Conservation (phyloP, 2,329 filamentous ascomycete genomes). For the Alternaria brassicicola region DNA sequence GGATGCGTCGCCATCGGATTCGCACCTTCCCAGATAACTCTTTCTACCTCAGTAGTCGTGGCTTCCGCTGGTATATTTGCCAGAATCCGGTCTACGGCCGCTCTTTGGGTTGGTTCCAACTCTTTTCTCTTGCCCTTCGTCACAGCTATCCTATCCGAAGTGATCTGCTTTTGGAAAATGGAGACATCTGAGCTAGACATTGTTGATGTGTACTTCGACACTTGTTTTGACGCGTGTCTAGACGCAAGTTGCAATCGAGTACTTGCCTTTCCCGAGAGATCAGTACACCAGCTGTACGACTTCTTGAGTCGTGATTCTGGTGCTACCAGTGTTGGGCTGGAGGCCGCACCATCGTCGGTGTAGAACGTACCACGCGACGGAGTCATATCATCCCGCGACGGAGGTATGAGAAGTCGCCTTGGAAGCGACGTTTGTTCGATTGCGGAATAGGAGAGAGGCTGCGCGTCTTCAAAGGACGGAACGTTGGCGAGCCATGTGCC, state of each 20-base stretch:
- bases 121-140: constrained; percentile 35
- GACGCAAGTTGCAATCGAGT: constrained; percentile 5
- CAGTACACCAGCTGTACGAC: constrained; percentile 33
- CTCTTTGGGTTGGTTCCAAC: constrained; percentile 29
- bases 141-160: constrained; percentile 38
- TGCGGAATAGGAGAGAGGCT: constrained; percentile 24
- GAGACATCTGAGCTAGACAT: constrained; percentile 34
- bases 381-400: constrained; percentile 15
- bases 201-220: constrained; percentile 27
- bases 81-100: constrained; percentile 39
- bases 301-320: constrained; percentile 27
- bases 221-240: constrained; percentile 11
- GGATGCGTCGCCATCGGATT: constrained; percentile 38
- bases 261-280: constrained; percentile 24
- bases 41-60: constrained; percentile 34
- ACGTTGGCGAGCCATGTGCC: constrained; percentile 41
- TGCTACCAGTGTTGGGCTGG: constrained; percentile 25
- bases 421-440: background rate
- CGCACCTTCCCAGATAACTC: constrained; percentile 40
- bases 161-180: constrained; percentile 34
- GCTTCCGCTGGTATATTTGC: constrained; percentile 33
- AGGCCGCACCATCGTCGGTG: constrained; percentile 35
- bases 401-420: constrained; percentile 14
- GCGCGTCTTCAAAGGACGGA: constrained; percentile 27
- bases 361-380: constrained; percentile 39